phyloP scores from a whole-genome alignment of 176 grass and related monocot species.

The Raddia guianensis region DNA sequence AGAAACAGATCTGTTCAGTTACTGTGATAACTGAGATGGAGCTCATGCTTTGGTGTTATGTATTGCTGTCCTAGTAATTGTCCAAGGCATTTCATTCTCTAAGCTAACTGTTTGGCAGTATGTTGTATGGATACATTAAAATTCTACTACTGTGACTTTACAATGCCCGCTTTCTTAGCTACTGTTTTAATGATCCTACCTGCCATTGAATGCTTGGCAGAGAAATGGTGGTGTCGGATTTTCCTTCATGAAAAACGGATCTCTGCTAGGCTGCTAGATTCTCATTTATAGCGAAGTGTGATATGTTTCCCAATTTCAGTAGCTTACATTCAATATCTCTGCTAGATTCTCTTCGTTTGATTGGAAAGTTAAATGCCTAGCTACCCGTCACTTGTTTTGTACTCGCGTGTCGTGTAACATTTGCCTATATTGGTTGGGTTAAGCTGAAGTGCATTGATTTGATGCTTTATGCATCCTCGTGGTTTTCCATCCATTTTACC shows the following conservation, averaged over 20 bases:
- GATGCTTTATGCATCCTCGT: slow-evolving; percentile 11
- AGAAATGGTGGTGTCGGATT: slow-evolving; percentile 34
- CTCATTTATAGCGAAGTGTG: slow-evolving; percentile 54
- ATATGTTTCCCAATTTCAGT: slow-evolving; percentile 44
- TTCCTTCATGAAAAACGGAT: slow-evolving; percentile 5
- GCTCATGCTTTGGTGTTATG: slow-evolving; percentile 29
- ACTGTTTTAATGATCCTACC: slow-evolving; percentile 33
- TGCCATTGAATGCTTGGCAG: slow-evolving; percentile 48
- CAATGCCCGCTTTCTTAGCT: slow-evolving; percentile 31
- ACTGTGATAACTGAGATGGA: slow-evolving; percentile 35
- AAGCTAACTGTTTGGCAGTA: slow-evolving; percentile 8
- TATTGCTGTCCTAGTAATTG: slow-evolving; percentile 28
- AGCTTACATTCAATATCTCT: slow-evolving; percentile 40
- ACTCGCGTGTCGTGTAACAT: background rate
- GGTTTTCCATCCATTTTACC: slow-evolving; percentile 9
- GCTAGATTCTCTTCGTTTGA: slow-evolving; percentile 35
- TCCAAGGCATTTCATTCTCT: slow-evolving; percentile 26
- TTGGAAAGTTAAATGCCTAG: slow-evolving; percentile 17
- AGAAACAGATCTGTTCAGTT: slow-evolving; percentile 28
- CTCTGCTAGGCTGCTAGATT: slow-evolving; percentile 30
- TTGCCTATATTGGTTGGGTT: slow-evolving; percentile 12
- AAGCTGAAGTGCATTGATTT: slow-evolving; percentile 7
- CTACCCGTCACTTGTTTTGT: background rate
- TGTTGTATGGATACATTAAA: slow-evolving; percentile 39
- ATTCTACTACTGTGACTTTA: slow-evolving; percentile 42